Conservation (phyloP, 73 alveolate genomes). For the Tetrahymena malaccensis region DNA sequence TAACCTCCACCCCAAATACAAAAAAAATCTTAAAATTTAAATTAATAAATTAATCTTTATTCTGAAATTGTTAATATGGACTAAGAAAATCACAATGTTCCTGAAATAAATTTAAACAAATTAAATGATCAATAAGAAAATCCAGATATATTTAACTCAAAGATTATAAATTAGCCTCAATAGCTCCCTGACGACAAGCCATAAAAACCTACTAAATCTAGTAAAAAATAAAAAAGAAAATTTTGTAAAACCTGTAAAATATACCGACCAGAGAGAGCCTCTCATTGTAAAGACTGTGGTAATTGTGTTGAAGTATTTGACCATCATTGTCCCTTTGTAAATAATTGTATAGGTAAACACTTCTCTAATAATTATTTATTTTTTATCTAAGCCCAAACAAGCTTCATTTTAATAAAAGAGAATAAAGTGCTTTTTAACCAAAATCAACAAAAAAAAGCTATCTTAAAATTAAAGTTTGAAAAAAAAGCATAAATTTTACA, state of each 20-base stretch:
- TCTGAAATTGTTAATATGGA: not conserved
- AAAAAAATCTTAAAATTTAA: not conserved
- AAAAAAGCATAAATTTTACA: no score
- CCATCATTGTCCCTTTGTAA: constrained; percentile 95
- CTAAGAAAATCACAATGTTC: not conserved
- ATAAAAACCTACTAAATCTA: not conserved
- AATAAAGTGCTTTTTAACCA: no score
- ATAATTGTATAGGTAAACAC: constrained; percentile 92
- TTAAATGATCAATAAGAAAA: not conserved
- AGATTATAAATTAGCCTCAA: not conserved
- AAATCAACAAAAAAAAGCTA: no score
- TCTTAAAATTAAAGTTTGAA: no score
- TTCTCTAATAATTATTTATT: constrained; percentile 58
- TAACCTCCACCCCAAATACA: not conserved
- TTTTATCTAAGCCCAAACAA: not conserved
- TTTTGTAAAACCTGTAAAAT: constrained; percentile 89
- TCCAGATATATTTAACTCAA: not conserved
- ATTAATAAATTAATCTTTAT: not conserved
- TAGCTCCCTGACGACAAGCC: not conserved
- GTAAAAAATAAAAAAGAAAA: constrained; percentile 34
- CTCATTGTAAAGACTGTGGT: constrained; percentile 94
- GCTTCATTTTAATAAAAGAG: not conserved
- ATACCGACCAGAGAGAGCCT: constrained; percentile 83
- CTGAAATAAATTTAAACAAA: not conserved
- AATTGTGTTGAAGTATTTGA: constrained; percentile 94